These are phyloP conservation scores for Lactarius trivialis DNA, from an alignment of 768 basidiomycete genomes.

Conservation along the genomic window DNA sequence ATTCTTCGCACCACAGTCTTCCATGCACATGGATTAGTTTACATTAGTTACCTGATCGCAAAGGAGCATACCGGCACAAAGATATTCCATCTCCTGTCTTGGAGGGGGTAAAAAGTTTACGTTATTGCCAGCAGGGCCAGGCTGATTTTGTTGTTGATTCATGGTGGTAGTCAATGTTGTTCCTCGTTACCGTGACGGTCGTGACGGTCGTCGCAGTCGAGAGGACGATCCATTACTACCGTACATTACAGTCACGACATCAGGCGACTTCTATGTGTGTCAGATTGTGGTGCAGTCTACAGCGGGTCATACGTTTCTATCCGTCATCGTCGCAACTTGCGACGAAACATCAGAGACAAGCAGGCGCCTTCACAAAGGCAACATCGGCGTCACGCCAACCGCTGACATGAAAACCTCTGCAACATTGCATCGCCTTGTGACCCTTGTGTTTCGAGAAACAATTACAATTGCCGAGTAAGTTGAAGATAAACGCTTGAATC, in stretches of 20 bases:
- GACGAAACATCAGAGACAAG: neutral
- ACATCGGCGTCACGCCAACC: neutral
- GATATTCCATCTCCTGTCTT: slow-evolving; percentile 71
- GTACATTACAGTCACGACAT: neutral
- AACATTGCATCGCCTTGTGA: neutral
- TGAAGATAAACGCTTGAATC: neutral
- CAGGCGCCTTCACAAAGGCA: neutral
- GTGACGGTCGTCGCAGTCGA: slow-evolving; percentile 19
- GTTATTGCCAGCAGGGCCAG: slow-evolving; percentile 29
- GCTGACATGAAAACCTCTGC: neutral
- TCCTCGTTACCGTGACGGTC: slow-evolving; percentile 27
- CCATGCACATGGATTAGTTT: neutral
- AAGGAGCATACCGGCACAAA: slow-evolving; percentile 64
- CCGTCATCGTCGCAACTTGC: neutral
- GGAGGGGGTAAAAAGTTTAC: slow-evolving; percentile 35
- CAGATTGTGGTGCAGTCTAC: neutral
- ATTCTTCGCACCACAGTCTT: slow-evolving; percentile 87
- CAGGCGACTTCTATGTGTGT: neutral
- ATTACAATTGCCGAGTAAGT: neutral
- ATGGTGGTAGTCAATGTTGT: slow-evolving; percentile 26
- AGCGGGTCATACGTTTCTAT: neutral
- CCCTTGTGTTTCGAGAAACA: neutral
- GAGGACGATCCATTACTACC: neutral
- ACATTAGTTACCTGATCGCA: neutral
- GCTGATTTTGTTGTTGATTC: slow-evolving; percentile 36